phyloP scores from a whole-genome alignment of 805 yeast genomes.

The Blastobotrys attinorum region DNA sequence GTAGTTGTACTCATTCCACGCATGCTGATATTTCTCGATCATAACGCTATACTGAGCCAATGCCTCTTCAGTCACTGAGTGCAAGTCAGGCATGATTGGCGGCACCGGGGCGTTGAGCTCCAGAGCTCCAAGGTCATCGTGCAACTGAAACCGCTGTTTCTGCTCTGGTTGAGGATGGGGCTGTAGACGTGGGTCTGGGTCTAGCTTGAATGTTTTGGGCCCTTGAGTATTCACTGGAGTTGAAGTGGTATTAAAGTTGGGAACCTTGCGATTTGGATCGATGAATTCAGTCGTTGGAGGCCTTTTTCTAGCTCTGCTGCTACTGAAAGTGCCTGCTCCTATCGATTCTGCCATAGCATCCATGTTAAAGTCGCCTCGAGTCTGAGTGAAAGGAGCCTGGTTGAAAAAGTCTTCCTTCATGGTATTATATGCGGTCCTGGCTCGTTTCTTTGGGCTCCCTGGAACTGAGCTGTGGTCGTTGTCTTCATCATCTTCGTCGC shows the following conservation, averaged over 20 bases:
- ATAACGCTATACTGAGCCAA: conserved; percentile 13
- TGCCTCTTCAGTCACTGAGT: conserved; percentile 8
- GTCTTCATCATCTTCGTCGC: neutral
- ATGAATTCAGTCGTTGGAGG: neutral
- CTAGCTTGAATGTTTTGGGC: conserved; percentile 6
- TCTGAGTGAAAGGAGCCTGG: conserved; percentile 25
- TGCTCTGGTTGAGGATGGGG: neutral
- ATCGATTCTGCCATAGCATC: conserved; percentile 14
- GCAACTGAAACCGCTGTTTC: conserved; percentile 11
- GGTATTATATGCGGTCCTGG: neutral
- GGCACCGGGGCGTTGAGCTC: conserved; percentile 19
- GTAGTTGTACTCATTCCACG: conserved; percentile 20
- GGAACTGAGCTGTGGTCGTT: neutral
- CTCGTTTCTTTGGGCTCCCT: neutral
- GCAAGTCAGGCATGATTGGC: conserved; percentile 13
- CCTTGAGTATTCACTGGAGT: conserved; percentile 7
- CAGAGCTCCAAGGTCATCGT: conserved; percentile 16
- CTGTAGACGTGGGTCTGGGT: neutral
- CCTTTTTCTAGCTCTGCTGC: too few species aligned
- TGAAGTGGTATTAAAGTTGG: conserved; percentile 6
- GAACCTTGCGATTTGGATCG: neutral
- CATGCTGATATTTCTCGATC: conserved; percentile 14
- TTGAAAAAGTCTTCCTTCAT: conserved; percentile 9
- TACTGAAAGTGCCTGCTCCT: neutral
- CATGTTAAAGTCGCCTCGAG: conserved; percentile 24